These are phyloP conservation scores for Leccinum subrobustum DNA, from an alignment of 1,284 basidiomycete genomes.

Conservation along the genomic window DNA sequence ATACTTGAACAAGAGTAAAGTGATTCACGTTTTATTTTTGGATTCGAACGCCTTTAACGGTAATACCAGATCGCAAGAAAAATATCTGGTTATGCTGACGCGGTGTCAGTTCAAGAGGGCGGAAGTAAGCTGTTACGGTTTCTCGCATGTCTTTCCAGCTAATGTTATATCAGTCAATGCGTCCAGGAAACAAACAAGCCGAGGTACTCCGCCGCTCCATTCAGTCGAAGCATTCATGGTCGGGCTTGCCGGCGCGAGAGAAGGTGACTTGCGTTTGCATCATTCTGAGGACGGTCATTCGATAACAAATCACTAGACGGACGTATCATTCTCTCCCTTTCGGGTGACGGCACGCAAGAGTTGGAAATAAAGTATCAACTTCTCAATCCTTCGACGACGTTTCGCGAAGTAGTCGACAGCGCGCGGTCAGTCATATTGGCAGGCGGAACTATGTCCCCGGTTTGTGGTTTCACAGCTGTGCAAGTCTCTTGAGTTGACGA, in stretches of 20 bases:
- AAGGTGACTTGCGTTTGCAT: conserved; percentile 49
- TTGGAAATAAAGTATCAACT: conserved; percentile 88
- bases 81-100: conserved; percentile 81
- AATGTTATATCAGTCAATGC: conserved; percentile 24
- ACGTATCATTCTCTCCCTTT: conserved; percentile 54
- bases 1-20: conserved; percentile 87
- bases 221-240: conserved; percentile 84
- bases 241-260: conserved; percentile 76
- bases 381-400: conserved; percentile 90
- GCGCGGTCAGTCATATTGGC: conserved; percentile 87
- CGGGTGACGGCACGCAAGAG: conserved; percentile 36
- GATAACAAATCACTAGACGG: conserved; percentile 48
- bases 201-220: conserved; percentile 76
- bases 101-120: conserved; percentile 50
- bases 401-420: conserved; percentile 76
- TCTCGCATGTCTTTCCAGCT: neutral
- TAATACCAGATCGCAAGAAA: conserved; percentile 60
- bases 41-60: conserved; percentile 1
- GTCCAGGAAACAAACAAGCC: conserved; percentile 34
- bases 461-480: conserved; percentile 36
- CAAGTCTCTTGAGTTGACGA: conserved; percentile 9
- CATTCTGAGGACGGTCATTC: neutral
- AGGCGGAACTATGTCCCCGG: conserved; percentile 97
- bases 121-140: conserved; percentile 28
- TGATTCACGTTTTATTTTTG: conserved; percentile 35